Evolutionary conservation across 1,284 basidiomycete genomes (phyloP).

Genomic region (Singerocomus inundabilis): DNA sequence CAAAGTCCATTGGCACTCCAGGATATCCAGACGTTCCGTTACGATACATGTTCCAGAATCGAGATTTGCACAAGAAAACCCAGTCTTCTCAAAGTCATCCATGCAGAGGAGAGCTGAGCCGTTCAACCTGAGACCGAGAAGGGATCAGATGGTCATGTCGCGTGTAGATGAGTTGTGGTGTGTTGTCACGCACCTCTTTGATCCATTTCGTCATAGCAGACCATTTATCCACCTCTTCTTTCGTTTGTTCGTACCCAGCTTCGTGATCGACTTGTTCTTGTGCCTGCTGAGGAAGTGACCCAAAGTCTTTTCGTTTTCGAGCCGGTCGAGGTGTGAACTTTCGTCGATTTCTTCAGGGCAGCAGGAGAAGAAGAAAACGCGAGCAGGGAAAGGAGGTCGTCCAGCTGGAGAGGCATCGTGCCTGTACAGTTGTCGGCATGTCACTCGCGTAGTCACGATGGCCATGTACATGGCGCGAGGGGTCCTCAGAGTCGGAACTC

Average conservation of each 20-base stretch:
- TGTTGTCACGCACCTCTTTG: constrained; percentile 55
- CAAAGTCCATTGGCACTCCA: too few species aligned
- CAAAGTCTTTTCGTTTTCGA: constrained; percentile 58
- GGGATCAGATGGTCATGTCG: neutral
- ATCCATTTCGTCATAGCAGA: constrained; percentile 86
- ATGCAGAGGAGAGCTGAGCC: constrained; percentile 92
- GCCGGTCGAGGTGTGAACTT: constrained; percentile 45
- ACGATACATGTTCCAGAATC: too few species aligned
- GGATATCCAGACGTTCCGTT: too few species aligned
- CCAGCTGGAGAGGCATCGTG: constrained; percentile 55
- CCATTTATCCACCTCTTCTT: constrained; percentile 94
- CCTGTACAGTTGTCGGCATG: constrained; percentile 35
- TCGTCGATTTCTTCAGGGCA: constrained; percentile 69
- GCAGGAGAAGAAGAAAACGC: constrained; percentile 56
- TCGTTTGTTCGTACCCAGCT: constrained; percentile 93
- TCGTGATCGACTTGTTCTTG: constrained; percentile 91
- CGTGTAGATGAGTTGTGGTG: too few species aligned
- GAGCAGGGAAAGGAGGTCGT: constrained; percentile 75
- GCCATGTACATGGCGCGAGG: constrained; percentile 46
- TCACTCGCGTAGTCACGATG: constrained; percentile 1
- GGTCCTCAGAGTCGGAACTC: constrained; percentile 59
- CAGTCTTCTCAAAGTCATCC: too few species aligned
- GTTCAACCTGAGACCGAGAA: constrained; percentile 72
- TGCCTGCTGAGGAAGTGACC: constrained; percentile 82
- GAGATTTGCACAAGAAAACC: too few species aligned